Conservation (phyloP, 2,329 filamentous ascomycete species). For the Neodidymelliopsis sp. region DNA sequence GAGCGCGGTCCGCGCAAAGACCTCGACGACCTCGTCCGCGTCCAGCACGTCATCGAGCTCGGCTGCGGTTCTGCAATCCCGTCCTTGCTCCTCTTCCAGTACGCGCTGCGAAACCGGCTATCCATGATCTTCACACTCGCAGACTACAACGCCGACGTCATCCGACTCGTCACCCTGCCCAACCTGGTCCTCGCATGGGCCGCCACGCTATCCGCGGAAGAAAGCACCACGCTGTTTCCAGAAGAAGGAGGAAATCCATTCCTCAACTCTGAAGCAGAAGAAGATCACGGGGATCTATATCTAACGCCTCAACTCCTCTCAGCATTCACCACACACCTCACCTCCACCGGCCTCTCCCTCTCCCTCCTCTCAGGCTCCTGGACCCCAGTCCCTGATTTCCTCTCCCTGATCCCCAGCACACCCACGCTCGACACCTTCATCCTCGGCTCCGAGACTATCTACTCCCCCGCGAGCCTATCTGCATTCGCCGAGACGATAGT, state of each 20-base stretch:
- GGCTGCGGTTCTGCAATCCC: conserved; percentile 82
- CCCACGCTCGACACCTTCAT: conserved; percentile 56
- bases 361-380: conserved; percentile 79
- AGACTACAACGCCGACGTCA: conserved; percentile 81
- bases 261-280: conserved; percentile 12
- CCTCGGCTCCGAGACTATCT: conserved; percentile 83
- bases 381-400: conserved; percentile 64
- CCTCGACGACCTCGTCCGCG: conserved; percentile 57
- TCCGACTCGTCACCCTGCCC: conserved; percentile 79
- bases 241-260: conserved; percentile 30
- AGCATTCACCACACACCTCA: conserved; percentile 66
- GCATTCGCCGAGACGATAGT: conserved; percentile 74
- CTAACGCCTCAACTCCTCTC: conserved; percentile 65
- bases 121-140: conserved; percentile 70
- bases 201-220: conserved; percentile 30
- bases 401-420: conserved; percentile 61
- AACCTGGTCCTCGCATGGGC: conserved; percentile 77
- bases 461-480: conserved; percentile 74
- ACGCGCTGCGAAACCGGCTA: conserved; percentile 57
- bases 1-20: conserved; percentile 58
- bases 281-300: conserved; percentile 65
- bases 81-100: conserved; percentile 74
- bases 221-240: conserved; percentile 22
- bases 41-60: conserved; percentile 65
- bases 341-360: conserved; percentile 60